These are phyloP conservation scores for Tremella fuciformis DNA, from an alignment of 768 basidiomycete genomes.

Conservation along the genomic window DNA sequence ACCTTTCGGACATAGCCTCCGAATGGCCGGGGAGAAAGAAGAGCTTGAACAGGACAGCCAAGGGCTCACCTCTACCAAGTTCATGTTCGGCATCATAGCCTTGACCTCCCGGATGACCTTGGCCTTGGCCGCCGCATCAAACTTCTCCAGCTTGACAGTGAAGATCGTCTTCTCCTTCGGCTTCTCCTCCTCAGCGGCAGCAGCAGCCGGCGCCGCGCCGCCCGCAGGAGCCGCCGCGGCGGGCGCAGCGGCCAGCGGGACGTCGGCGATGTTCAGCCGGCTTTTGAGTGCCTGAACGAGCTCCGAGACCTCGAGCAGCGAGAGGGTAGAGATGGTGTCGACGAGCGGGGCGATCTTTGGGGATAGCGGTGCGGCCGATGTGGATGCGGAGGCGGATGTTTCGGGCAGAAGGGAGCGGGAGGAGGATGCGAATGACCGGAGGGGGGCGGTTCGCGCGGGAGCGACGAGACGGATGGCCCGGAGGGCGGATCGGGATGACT, in stretches of 20 bases:
- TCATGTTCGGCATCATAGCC: constrained; percentile 89
- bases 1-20: no score
- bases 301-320: constrained; percentile 91
- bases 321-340: constrained; percentile 83
- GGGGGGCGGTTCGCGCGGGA: no score
- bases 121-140: constrained; percentile 85
- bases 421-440: neutral
- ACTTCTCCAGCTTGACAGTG: constrained; percentile 89
- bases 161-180: constrained; percentile 99
- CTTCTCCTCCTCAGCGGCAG: constrained; percentile 71
- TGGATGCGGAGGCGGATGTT: constrained; percentile 11
- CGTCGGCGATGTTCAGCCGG: constrained; percentile 93
- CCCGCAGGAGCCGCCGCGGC: constrained; percentile 47
- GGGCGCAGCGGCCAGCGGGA: constrained; percentile 80
- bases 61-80: constrained; percentile 83
- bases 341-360: constrained; percentile 76
- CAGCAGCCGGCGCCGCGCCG: constrained; percentile 53
- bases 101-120: constrained; percentile 99
- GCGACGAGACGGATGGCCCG: no score
- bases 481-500: no score
- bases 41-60: neutral
- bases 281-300: constrained; percentile 87
- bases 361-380: constrained; percentile 27
- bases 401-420: neutral
- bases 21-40: no score